Evolutionary conservation across 1,139 yeast genomes (phyloP).

Genomic region (Yamadazyma dushanensis): DNA sequence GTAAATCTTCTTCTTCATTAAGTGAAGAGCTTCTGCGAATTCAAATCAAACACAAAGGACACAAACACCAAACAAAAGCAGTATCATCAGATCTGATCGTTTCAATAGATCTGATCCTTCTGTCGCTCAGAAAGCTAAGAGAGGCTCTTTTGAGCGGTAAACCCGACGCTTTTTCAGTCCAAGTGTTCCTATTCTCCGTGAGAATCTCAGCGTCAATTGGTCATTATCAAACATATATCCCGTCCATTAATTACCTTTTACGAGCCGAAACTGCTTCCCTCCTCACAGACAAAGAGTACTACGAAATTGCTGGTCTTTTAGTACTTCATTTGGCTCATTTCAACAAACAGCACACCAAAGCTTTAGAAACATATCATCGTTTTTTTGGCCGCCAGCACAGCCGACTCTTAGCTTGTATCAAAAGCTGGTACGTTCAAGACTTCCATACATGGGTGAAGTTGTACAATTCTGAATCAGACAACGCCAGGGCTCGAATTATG

Average conservation of each 20-base stretch:
- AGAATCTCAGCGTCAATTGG: slow-evolving; percentile 48
- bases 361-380: slow-evolving; percentile 32
- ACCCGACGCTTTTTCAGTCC: slow-evolving; percentile 41
- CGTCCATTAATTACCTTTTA: slow-evolving; percentile 48
- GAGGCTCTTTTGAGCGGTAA: slow-evolving; percentile 48
- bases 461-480: slow-evolving; percentile 33
- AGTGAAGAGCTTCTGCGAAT: slow-evolving; percentile 18
- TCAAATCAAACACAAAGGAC: slow-evolving; percentile 8
- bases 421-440: slow-evolving; percentile 39
- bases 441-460: slow-evolving; percentile 42
- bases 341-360: slow-evolving; percentile 33
- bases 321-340: slow-evolving; percentile 51
- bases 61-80: slow-evolving; percentile 1
- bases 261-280: slow-evolving; percentile 12
- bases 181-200: slow-evolving; percentile 53
- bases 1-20: slow-evolving; percentile 16
- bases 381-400: slow-evolving; percentile 22
- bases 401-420: slow-evolving; percentile 24
- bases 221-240: slow-evolving; percentile 58
- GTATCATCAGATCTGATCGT: neutral
- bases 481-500: slow-evolving; percentile 38
- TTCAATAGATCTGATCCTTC: slow-evolving; percentile 27
- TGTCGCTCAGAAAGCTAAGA: slow-evolving; percentile 46
- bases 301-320: slow-evolving; percentile 41
- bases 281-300: slow-evolving; percentile 29